These are phyloP conservation scores for Candida namnaoensis DNA, from an alignment of 805 yeast genomes.

Conservation along the genomic window DNA sequence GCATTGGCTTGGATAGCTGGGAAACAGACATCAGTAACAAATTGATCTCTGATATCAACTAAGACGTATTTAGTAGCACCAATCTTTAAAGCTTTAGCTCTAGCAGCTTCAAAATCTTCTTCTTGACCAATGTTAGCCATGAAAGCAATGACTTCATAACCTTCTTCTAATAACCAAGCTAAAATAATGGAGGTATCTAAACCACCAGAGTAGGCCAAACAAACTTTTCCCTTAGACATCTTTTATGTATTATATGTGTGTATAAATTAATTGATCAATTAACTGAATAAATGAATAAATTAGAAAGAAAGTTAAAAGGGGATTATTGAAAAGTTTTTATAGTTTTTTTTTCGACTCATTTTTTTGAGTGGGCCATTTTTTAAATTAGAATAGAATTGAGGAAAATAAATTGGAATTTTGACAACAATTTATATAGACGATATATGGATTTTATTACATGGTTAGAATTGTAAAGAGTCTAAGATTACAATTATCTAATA, in stretches of 20 bases:
- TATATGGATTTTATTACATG: no score
- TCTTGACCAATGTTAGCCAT: slow-evolving; percentile 99
- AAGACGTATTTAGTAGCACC: slow-evolving; percentile 96
- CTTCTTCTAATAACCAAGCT: slow-evolving; percentile 97
- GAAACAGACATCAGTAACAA: slow-evolving; percentile 82
- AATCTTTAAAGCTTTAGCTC: slow-evolving; percentile 89
- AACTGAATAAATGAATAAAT: no score
- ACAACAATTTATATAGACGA: no score
- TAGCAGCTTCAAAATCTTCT: slow-evolving; percentile 97
- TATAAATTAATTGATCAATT: no score
- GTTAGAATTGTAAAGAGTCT: no score
- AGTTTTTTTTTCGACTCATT: no score
- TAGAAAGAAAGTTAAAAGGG: no score
- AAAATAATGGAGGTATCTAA: slow-evolving; percentile 95
- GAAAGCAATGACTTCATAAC: slow-evolving; percentile 96
- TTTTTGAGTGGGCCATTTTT: no score
- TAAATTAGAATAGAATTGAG: no score
- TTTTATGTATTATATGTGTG: slow-evolving; percentile 1
- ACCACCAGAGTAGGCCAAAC: slow-evolving; percentile 99
- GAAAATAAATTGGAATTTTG: no score
- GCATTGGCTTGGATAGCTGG: slow-evolving; percentile 98
- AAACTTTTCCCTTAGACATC: slow-evolving; percentile 99
- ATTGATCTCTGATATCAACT: slow-evolving; percentile 92
- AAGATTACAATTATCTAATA: no score
- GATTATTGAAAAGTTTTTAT: no score